Percentiles rank a stretch among this genome's conserved stretches.
Conservation (phyloP, 768 basidiomycete genomes). For the Suillus variegatus region DNA sequence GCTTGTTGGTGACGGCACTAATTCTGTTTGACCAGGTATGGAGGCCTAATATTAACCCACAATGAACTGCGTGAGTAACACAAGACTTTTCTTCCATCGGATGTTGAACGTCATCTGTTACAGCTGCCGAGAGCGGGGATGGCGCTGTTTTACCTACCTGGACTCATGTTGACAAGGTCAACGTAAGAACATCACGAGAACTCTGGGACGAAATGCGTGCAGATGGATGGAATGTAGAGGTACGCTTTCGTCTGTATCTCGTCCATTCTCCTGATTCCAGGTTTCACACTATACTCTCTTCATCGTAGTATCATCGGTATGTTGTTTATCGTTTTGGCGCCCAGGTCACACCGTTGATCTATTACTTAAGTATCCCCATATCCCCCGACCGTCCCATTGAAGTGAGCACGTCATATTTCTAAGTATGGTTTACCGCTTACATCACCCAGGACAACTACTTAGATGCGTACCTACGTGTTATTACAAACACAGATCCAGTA, state of each 20-base stretch:
- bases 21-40: constrained; percentile 54
- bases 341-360: constrained; percentile 7
- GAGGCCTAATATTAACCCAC: constrained; percentile 90
- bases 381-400: constrained; percentile 91
- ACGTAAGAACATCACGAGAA: constrained; percentile 86
- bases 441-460: constrained; percentile 82
- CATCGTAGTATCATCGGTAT: constrained; percentile 73
- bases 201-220: constrained; percentile 78
- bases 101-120: constrained; percentile 19
- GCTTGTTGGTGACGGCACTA: constrained; percentile 3
- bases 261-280: constrained; percentile 7
- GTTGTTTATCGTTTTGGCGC: constrained; percentile 15
- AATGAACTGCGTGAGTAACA: constrained; percentile 75
- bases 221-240: constrained; percentile 93
- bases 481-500: constrained; percentile 77
- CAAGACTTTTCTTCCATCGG: background rate
- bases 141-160: constrained; percentile 90
- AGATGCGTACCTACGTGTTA: constrained; percentile 86
- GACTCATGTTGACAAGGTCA: constrained; percentile 83
- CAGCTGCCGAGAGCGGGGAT: constrained; percentile 61
- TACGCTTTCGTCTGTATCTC: constrained; percentile 35
- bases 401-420: constrained; percentile 37
- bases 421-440: constrained; percentile 3
- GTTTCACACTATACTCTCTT: constrained; percentile 14
- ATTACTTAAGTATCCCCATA: constrained; percentile 77